Percentiles rank a stretch among this genome's conserved stretches.
Evolutionary conservation across 805 yeast species (phyloP).

Genomic region (Pichia membranifaciens): DNA sequence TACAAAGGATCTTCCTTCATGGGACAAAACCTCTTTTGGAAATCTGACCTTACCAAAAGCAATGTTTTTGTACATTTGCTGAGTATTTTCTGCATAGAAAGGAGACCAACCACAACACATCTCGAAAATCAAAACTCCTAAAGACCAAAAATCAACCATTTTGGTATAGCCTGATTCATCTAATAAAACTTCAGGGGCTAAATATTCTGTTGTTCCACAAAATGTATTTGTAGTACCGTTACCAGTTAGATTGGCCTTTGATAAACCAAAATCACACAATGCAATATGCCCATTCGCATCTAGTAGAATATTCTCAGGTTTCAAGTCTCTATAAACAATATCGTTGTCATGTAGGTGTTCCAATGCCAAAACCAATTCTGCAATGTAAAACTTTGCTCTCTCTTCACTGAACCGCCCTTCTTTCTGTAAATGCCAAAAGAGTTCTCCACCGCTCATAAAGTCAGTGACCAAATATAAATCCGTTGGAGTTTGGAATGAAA

Average conservation of each 20-base stretch:
- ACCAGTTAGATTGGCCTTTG: slow-evolving; percentile 83
- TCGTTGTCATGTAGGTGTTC: slow-evolving; percentile 95
- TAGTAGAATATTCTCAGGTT: slow-evolving; percentile 90
- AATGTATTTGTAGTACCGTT: slow-evolving; percentile 93
- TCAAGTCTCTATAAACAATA: slow-evolving; percentile 92
- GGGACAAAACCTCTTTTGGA: slow-evolving; percentile 89
- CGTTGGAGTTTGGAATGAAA: slow-evolving; percentile 91
- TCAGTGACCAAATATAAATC: slow-evolving; percentile 93
- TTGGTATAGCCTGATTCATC: slow-evolving; percentile 97
- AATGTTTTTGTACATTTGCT: slow-evolving; percentile 98
- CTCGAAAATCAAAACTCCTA: slow-evolving; percentile 94
- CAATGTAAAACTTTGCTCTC: slow-evolving; percentile 94
- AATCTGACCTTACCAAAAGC: slow-evolving; percentile 97
- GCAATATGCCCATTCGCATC: slow-evolving; percentile 98
- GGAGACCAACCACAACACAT: slow-evolving; percentile 99
- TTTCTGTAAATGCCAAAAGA: slow-evolving; percentile 71
- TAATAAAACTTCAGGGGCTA: slow-evolving; percentile 92
- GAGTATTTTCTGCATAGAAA: slow-evolving; percentile 94
- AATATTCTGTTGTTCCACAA: slow-evolving; percentile 97
- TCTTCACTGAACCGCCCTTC: slow-evolving; percentile 93
- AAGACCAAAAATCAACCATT: slow-evolving; percentile 99
- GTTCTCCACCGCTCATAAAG: slow-evolving; percentile 97
- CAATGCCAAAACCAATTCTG: slow-evolving; percentile 87
- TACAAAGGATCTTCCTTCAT: slow-evolving; percentile 92
- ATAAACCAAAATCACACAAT: slow-evolving; percentile 92